phyloP scores from a whole-genome alignment of 2,329 filamentous ascomycete genomes.

The Fusarium sp. region DNA sequence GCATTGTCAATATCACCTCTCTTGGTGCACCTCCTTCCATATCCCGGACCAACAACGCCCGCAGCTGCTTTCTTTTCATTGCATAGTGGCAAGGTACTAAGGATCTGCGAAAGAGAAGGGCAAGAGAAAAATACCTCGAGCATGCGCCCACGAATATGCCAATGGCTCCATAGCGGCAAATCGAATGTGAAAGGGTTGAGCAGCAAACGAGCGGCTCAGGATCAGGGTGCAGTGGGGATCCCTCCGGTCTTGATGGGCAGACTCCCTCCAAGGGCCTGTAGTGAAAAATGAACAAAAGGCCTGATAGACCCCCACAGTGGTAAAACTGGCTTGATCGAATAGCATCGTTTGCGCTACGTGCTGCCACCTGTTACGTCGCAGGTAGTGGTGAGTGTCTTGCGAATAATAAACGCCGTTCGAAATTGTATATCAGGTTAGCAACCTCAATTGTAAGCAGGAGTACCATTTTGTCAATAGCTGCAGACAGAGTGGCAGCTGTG shows the following conservation, averaged over 20 bases:
- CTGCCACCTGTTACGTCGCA: constrained; percentile 21
- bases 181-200: constrained; percentile 39
- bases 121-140: constrained; percentile 33
- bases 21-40: constrained; percentile 15
- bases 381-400: constrained; percentile 17
- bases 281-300: constrained; percentile 43
- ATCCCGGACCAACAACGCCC: constrained; percentile 20
- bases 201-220: constrained; percentile 38
- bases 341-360: constrained; percentile 17
- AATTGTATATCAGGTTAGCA: constrained; percentile 19
- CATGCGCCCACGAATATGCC: constrained; percentile 37
- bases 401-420: constrained; percentile 16
- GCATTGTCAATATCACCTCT: constrained; percentile 21
- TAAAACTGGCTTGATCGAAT: constrained; percentile 34
- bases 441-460: constrained; percentile 16
- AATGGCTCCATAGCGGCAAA: constrained; percentile 46
- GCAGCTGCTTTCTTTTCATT: constrained; percentile 11
- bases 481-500: constrained; percentile 31
- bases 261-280: constrained; percentile 39
- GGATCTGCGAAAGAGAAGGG: constrained; percentile 30
- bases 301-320: constrained; percentile 37
- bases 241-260: constrained; percentile 35
- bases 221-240: constrained; percentile 45
- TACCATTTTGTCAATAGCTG: constrained; percentile 22
- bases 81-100: constrained; percentile 34